phyloP scores from a whole-genome alignment of 2,329 filamentous ascomycete species.

The Ophiostoma fasciatum region DNA sequence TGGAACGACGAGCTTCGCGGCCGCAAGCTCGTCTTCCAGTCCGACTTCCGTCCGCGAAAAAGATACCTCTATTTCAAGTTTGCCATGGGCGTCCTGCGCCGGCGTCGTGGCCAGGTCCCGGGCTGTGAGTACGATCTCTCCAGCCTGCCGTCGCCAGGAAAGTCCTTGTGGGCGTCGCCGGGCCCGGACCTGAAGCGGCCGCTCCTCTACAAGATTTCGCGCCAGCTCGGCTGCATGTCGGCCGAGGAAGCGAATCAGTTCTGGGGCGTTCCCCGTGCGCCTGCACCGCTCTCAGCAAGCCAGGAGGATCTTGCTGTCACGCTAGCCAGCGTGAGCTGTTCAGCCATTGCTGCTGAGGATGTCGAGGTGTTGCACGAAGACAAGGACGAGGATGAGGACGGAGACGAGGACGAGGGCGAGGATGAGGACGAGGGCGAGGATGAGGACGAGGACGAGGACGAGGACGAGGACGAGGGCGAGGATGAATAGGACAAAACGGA shows the following conservation, averaged over 20 bases:
- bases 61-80: conserved; percentile 2
- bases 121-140: neutral
- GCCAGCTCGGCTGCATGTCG: neutral
- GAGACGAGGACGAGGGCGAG: conserved; percentile 16
- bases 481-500: no score
- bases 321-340: no score
- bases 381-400: conserved; percentile 1
- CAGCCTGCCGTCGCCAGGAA: neutral
- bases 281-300: no score
- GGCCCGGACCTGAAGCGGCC: neutral
- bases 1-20: neutral
- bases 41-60: neutral
- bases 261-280: neutral
- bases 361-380: neutral
- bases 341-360: no score
- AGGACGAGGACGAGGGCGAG: no score
- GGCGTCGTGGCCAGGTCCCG: neutral
- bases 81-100: neutral
- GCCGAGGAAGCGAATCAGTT: neutral
- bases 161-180: neutral
- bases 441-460: no score
- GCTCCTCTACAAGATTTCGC: neutral
- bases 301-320: no score
- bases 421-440: conserved; percentile 43
- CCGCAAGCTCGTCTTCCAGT: neutral